Conservation (phyloP, 1,284 basidiomycete species). For the Irpex sp. region DNA sequence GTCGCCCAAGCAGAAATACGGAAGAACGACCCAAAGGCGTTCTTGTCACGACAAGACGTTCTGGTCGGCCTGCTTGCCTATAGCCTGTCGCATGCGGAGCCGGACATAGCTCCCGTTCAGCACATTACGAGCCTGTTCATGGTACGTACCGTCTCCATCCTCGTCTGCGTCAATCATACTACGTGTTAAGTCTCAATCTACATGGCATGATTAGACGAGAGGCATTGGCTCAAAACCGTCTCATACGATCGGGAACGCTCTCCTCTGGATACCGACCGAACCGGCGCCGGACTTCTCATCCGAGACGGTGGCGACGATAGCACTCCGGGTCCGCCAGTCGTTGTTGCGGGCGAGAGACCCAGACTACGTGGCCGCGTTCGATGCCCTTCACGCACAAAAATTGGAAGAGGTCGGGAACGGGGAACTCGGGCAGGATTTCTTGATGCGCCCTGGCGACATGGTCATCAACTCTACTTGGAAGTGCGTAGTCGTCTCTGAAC, state of each 20-base stretch:
- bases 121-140: conserved; percentile 12
- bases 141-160: conserved; percentile 4
- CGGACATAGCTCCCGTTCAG: conserved; percentile 9
- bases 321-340: conserved; percentile 6
- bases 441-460: conserved; percentile 11
- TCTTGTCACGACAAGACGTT: conserved; percentile 15
- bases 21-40: not conserved
- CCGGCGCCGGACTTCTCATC: conserved; percentile 1
- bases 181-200: not conserved
- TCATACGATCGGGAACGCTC: conserved; percentile 3
- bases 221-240: conserved; percentile 5
- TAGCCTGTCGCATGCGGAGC: conserved; percentile 11
- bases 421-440: conserved; percentile 10
- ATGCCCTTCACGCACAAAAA: conserved; percentile 3
- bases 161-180: not conserved
- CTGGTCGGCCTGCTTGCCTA: conserved; percentile 15
- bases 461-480: conserved; percentile 17
- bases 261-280: conserved; percentile 11
- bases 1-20: conserved; percentile 1
- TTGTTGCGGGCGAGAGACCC: conserved; percentile 4
- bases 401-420: not conserved
- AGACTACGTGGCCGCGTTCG: conserved; percentile 9
- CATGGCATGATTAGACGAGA: not conserved
- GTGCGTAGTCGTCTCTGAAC: conserved; percentile 4
- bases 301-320: conserved; percentile 9